Evolutionary conservation across 2,329 filamentous ascomycete genomes (phyloP).

Genomic region (Botrytis aclada): DNA sequence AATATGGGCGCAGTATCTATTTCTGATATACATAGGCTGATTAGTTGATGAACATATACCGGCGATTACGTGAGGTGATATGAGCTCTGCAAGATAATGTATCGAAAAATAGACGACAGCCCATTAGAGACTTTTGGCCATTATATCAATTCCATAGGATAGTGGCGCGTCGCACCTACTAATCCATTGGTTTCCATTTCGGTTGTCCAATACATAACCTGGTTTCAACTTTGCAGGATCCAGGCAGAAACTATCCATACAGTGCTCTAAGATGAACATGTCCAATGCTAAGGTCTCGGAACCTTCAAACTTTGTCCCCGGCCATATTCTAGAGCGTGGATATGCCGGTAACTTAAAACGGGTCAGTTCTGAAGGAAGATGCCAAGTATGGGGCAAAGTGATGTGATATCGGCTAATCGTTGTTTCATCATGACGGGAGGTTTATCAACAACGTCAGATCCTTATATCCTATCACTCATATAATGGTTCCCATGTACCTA

Average conservation of each 20-base stretch:
- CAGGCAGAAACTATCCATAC: background rate
- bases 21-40: too few relatives aligned
- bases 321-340: background rate
- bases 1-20: too few relatives aligned
- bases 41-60: background rate
- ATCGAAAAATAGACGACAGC: background rate
- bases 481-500: background rate
- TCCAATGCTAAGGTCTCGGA: background rate
- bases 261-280: background rate
- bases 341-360: background rate
- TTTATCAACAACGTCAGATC: background rate
- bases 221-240: background rate
- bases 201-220: too few relatives aligned
- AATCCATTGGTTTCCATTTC: background rate
- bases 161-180: background rate
- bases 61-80: background rate
- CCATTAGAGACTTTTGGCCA: background rate
- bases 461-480: background rate
- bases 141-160: background rate
- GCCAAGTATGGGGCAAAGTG: background rate
- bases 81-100: background rate
- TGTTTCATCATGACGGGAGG: slow-evolving; percentile 1
- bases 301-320: background rate
- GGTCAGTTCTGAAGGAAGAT: background rate
- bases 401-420: background rate